phyloP scores from a whole-genome alignment of 345 rosid genomes.

The Hibiscus mutabilis region DNA sequence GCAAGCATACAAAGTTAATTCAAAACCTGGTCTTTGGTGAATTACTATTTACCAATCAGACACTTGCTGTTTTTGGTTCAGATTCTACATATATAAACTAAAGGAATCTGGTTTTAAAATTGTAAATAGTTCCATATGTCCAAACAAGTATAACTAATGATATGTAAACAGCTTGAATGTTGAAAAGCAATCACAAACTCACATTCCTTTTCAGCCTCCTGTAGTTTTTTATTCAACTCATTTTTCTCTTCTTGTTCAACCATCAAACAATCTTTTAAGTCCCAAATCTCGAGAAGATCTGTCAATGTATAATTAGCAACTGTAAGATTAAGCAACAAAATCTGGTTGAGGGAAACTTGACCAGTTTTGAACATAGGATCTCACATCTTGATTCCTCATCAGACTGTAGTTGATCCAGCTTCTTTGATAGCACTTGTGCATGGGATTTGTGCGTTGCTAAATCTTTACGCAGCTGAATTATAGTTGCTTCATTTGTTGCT shows the following conservation, averaged over 20 bases:
- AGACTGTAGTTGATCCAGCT: conserved; percentile 41
- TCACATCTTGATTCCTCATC: conserved; percentile 63
- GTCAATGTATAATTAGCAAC: conserved; percentile 14
- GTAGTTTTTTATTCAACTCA: conserved; percentile 51
- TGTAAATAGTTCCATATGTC: background rate
- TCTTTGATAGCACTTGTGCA: conserved; percentile 47
- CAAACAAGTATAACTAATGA: background rate
- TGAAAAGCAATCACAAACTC: conserved; percentile 19
- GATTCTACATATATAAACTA: background rate
- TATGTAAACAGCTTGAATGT: background rate
- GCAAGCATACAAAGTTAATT: background rate
- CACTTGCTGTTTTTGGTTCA: background rate
- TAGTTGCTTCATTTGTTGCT: conserved; percentile 50
- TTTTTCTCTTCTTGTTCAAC: conserved; percentile 78
- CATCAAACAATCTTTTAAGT: conserved; percentile 69
- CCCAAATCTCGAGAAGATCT: conserved; percentile 69
- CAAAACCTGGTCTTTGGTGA: background rate
- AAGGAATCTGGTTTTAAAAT: background rate
- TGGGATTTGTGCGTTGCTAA: conserved; percentile 49
- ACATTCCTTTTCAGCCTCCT: conserved; percentile 69
- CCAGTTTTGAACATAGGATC: conserved; percentile 12
- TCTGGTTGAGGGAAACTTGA: background rate
- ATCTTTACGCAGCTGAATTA: conserved; percentile 51
- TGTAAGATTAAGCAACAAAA: background rate
- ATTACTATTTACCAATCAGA: background rate